Base-by-base conservation (phyloP, 2,329 filamentous ascomycete genomes). In the Hypoxylon sp. region DNA sequence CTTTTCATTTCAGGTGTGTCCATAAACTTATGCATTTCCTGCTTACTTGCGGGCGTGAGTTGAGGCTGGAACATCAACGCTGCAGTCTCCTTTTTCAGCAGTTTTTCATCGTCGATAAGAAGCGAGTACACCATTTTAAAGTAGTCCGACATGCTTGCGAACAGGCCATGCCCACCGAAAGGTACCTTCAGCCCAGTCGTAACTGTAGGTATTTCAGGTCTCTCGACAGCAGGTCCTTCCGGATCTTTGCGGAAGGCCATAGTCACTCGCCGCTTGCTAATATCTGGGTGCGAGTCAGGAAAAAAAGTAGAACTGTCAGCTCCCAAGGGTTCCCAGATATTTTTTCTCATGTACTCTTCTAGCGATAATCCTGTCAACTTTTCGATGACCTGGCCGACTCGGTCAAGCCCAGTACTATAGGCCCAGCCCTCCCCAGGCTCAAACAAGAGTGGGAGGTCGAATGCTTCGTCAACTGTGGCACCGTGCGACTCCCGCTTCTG, bases 51-150 rank as follows among this genome's bases (percentile, higher is more conserved):
- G 42, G 45, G 70, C 3, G 67, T 74, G 0, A 87, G 78, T 50
- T 84, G 84, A 0, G 84, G 78, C 54, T 75, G 68, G 67, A 86
- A 86, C 75, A 87, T 79, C 45, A 77, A 70, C 1, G 80, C 76
- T 0, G 82, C 78, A 0, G 79, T 83, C 1, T 73, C 73, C 0
- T 76, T 74, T 20, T 72, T 77, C 9, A 88, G 77, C 0, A 88
- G 67, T 46, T 78, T 81, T 2, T 79, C 81, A 51, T 87, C 84
- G 50, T 86, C 80, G 1, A 74, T 72, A 0, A 86, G 76, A 1
- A 88, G 70, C 1, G 82, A 84, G 3, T 75, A 75, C 2, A 84
- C 69, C 2, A 87, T 73, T 32, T 78, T 78, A 55, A 82, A 67
- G 62, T 82, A 87, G 22, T 83, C 79, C 0, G 67, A 32, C 7